A percentile compares a stretch with the other conserved stretches of the same genome.
Evolutionary conservation across 116 monocot genomes (phyloP).

Genomic region (Zostera marina): DNA sequence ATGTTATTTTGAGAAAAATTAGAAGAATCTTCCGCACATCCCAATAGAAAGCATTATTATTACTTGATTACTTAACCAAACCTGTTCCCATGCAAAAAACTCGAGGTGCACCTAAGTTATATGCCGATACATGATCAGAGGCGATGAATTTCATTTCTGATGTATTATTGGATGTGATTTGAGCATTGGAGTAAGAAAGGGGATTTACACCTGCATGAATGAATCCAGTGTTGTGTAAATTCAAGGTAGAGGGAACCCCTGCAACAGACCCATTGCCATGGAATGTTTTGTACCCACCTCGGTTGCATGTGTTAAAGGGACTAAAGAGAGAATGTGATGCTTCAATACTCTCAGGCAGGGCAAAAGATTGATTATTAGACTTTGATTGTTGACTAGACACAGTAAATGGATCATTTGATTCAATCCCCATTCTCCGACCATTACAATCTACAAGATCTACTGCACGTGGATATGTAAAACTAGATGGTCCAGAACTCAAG

Average conservation of each 20-base stretch:
- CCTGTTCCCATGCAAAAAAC: conserved; percentile 69
- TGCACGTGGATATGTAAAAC: conserved; percentile 8
- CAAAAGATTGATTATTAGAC: conserved; percentile 4
- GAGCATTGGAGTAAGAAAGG: conserved; percentile 4
- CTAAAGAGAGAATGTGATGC: conserved; percentile 11
- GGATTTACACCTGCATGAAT: conserved; percentile 9
- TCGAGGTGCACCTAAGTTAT: conserved; percentile 23
- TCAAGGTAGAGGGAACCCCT: conserved; percentile 4
- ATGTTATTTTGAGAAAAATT: conserved; percentile 4
- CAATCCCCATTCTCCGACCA: conserved; percentile 11
- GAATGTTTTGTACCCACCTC: conserved; percentile 3
- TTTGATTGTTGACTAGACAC: conserved; percentile 8
- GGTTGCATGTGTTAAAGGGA: conserved; percentile 12
- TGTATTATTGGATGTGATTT: neutral
- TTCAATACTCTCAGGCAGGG: conserved; percentile 10
- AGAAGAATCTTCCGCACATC: neutral
- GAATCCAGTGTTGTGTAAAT: conserved; percentile 3
- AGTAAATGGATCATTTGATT: conserved; percentile 11
- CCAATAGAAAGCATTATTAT: conserved; percentile 2
- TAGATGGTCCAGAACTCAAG: conserved; percentile 6
- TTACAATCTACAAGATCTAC: conserved; percentile 11
- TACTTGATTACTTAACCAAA: conserved; percentile 6
- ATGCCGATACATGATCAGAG: conserved; percentile 11
- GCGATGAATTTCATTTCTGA: conserved; percentile 10
- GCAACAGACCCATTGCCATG: conserved; percentile 6